Base-by-base conservation (phyloP, 306 rosid genomes). In the Betula pendula region DNA sequence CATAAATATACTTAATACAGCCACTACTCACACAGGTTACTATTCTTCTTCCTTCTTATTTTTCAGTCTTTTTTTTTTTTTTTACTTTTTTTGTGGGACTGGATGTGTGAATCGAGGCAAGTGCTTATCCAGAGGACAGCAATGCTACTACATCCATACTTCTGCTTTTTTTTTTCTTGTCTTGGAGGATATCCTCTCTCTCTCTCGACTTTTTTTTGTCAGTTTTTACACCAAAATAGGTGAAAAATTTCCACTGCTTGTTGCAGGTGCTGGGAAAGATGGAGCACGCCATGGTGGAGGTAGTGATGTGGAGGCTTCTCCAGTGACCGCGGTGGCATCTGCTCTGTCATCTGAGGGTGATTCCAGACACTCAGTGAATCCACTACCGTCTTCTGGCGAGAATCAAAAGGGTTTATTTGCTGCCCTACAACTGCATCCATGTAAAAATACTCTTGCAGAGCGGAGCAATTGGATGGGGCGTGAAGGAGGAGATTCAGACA, bases 401-500 rank as follows among this genome's bases (percentile, higher is more conserved):
- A 60, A 72, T 83, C 93, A 79, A 27, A 90, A 71, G 78, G 85
- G 83, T 78, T 77, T 82, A 20, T 88, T 85, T 73, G 45, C 77
- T 71, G 78, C 90, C 74, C 93, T 90, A n/a, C 94, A 82, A 38
- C 79, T 86, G 78, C 89, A 90, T 53, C 94, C 81, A 33, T 81
- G 91, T 82, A 89, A 77, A 22, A 60, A 75, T 53, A 58, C 49
- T 10, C 49, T 56, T 56, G 33, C 31, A 9, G 33, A 56, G 29
- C 63, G 63, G 31, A 22, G 63, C 63, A 56, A 24, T 11, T 56
- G 12, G 33, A 14, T 13, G 13, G 63, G 63, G 13, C 63, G 8
- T 3, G 63, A 56, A 56, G 83, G 74, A 62, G 88, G 80, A 73
- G 82, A 82, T 77, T 22, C 60, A 1, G 75, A 80, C 55, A 75